Conservation (phyloP, 1,139 yeast species). For the Kodamaea anthophila region DNA sequence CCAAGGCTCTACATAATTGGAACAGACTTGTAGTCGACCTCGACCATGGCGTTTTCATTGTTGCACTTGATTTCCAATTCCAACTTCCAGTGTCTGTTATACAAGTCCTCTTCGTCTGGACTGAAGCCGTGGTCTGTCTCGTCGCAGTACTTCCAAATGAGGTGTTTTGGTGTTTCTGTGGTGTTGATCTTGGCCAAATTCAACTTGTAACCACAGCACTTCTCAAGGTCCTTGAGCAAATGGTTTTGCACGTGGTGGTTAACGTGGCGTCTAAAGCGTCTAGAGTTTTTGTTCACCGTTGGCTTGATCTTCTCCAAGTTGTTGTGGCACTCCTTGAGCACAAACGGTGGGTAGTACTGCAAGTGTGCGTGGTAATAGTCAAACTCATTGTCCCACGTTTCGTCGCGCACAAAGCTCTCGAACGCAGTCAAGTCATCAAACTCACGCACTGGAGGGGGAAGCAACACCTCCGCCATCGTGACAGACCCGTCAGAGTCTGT, state of each 20-base stretch:
- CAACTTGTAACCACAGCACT: slow-evolving; percentile 53
- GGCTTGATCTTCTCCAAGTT: slow-evolving; percentile 70
- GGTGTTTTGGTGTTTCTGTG: slow-evolving; percentile 37
- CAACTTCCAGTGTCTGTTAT: slow-evolving; percentile 51
- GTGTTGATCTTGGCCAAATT: slow-evolving; percentile 47
- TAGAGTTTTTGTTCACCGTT: slow-evolving; percentile 63
- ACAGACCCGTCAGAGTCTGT: slow-evolving; percentile 24
- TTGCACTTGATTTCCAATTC: slow-evolving; percentile 53
- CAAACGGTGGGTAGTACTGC: slow-evolving; percentile 67
- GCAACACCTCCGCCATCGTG: slow-evolving; percentile 23
- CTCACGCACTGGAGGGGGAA: slow-evolving; percentile 39
- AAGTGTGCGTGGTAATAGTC: slow-evolving; percentile 64
- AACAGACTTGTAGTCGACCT: slow-evolving; percentile 49
- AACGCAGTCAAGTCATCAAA: slow-evolving; percentile 63
- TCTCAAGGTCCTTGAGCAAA: slow-evolving; percentile 58
- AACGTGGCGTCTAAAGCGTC: slow-evolving; percentile 66
- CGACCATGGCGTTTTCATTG: slow-evolving; percentile 55
- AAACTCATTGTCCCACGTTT: slow-evolving; percentile 70
- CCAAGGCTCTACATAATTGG: too few species aligned
- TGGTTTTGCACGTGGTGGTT: slow-evolving; percentile 73
- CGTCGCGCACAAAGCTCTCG: slow-evolving; percentile 61
- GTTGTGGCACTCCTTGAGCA: slow-evolving; percentile 59
- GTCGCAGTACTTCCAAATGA: slow-evolving; percentile 51
- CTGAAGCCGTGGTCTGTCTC: slow-evolving; percentile 48
- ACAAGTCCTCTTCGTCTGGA: slow-evolving; percentile 39